These are phyloP conservation scores for Margaritispora aquatica DNA, from an alignment of 495 filamentous ascomycete species.

Conservation along the genomic window DNA sequence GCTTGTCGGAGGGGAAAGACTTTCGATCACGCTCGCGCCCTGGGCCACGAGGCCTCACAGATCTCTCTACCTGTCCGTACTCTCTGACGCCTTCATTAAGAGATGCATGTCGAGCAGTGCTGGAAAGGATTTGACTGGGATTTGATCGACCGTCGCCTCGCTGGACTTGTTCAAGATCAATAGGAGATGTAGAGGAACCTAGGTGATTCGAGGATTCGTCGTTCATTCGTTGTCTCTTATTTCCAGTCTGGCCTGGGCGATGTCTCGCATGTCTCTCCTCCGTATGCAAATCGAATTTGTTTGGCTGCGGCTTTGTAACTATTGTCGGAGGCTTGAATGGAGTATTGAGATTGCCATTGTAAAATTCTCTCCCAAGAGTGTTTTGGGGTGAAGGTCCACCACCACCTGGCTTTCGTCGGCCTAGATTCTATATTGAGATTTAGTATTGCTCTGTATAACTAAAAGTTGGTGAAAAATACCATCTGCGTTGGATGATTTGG, in stretches of 20 bases:
- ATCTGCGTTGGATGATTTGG: not conserved
- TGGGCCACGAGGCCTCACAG: too few species aligned
- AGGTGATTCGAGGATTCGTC: not conserved
- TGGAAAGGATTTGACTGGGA: not conserved
- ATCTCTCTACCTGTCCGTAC: not conserved
- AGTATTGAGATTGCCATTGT: not conserved
- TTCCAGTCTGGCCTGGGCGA: not conserved
- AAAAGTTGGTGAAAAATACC: not conserved
- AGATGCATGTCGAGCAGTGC: not conserved
- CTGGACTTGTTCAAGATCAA: not conserved
- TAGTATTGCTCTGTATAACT: not conserved
- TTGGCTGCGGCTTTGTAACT: not conserved
- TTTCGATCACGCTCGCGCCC: too few species aligned
- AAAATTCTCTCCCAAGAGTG: not conserved
- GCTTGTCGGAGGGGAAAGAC: not conserved
- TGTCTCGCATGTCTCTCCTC: not conserved
- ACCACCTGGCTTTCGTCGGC: not conserved
- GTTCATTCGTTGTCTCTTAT: constrained; percentile 2
- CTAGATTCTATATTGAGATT: not conserved
- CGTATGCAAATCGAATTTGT: not conserved
- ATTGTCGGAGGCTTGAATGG: not conserved
- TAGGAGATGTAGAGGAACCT: not conserved
- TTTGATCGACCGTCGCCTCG: not conserved
- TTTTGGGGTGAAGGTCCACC: not conserved
- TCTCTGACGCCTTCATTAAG: not conserved